These are phyloP conservation scores for Collybia sp. DNA, from an alignment of 768 basidiomycete species.

Conservation along the genomic window DNA sequence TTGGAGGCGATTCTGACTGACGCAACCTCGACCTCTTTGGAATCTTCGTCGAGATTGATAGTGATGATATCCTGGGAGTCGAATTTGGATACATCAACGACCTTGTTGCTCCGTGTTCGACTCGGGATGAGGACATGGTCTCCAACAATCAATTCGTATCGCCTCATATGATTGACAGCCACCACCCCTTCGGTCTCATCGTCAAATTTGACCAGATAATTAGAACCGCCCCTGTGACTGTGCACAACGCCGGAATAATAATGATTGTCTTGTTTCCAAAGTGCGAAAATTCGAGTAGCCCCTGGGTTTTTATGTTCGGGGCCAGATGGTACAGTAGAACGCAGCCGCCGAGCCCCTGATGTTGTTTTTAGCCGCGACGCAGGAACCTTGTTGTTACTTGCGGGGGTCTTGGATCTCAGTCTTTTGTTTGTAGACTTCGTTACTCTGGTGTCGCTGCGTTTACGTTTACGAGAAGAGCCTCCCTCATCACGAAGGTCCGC, in stretches of 20 bases:
- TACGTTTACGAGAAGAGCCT: constrained; percentile 39
- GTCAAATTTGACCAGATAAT: constrained; percentile 61
- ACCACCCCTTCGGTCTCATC: constrained; percentile 48
- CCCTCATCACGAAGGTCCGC: constrained; percentile 17
- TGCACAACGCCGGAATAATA: constrained; percentile 61
- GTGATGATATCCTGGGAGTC: constrained; percentile 24
- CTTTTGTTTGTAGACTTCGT: constrained; percentile 13
- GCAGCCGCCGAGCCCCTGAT: constrained; percentile 32
- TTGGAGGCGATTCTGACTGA: constrained; percentile 48
- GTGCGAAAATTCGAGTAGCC: constrained; percentile 63
- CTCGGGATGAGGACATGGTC: constrained; percentile 48
- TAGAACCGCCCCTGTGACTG: constrained; percentile 19
- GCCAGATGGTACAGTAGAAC: constrained; percentile 27
- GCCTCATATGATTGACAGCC: constrained; percentile 48
- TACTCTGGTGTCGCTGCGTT: constrained; percentile 21
- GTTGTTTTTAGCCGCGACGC: constrained; percentile 5
- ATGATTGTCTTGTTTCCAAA: constrained; percentile 56
- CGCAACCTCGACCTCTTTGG: constrained; percentile 24
- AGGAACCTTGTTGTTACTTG: constrained; percentile 18
- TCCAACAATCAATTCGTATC: constrained; percentile 41
- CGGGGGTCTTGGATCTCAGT: constrained; percentile 8
- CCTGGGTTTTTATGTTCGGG: not conserved
- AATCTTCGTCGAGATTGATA: constrained; percentile 35
- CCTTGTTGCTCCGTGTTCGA: constrained; percentile 23
- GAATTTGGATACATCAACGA: constrained; percentile 25